A percentile compares a stretch with the other conserved stretches of the same genome.
These are phyloP conservation scores for Moesziomyces globuligerus DNA, from an alignment of 1,284 basidiomycete genomes.

Conservation along the genomic window DNA sequence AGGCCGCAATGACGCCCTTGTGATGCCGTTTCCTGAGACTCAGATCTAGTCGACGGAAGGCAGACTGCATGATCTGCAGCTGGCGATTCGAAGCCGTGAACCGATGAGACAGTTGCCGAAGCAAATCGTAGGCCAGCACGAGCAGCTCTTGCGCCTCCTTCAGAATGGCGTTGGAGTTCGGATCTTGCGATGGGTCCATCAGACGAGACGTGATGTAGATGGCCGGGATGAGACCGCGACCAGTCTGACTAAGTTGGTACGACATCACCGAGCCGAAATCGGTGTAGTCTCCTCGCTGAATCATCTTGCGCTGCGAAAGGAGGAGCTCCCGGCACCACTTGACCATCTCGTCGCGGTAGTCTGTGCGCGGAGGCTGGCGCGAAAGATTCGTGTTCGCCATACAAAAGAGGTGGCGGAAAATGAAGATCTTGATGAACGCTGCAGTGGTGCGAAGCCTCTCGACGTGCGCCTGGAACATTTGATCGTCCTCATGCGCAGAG, in stretches of 20 bases:
- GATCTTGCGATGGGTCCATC: slow-evolving; percentile 42
- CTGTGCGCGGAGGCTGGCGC: slow-evolving; percentile 37
- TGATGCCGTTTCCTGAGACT: slow-evolving; percentile 36
- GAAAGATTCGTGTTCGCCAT: slow-evolving; percentile 35
- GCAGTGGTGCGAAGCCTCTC: slow-evolving; percentile 44
- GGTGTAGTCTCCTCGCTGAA: slow-evolving; percentile 42
- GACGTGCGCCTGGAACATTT: slow-evolving; percentile 42
- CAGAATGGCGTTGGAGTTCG: slow-evolving; percentile 26
- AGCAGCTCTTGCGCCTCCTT: slow-evolving; percentile 47
- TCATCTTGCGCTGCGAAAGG: slow-evolving; percentile 50
- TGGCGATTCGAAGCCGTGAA: slow-evolving; percentile 46
- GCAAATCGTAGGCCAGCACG: slow-evolving; percentile 44
- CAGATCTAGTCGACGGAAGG: slow-evolving; percentile 41
- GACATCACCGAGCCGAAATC: slow-evolving; percentile 53
- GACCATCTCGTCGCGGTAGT: slow-evolving; percentile 50
- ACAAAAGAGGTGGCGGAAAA: slow-evolving; percentile 39
- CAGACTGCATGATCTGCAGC: slow-evolving; percentile 51
- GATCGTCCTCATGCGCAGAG: slow-evolving; percentile 40
- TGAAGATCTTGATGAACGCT: slow-evolving; percentile 51
- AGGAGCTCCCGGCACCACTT: slow-evolving; percentile 49
- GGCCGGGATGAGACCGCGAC: slow-evolving; percentile 43
- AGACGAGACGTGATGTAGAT: slow-evolving; percentile 47
- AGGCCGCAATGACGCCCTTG: slow-evolving; percentile 5
- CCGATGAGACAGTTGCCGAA: slow-evolving; percentile 29
- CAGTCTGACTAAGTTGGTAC: slow-evolving; percentile 46